These are phyloP conservation scores for Aspergillus homomorphus DNA, from an alignment of 495 filamentous ascomycete genomes.

Conservation along the genomic window DNA sequence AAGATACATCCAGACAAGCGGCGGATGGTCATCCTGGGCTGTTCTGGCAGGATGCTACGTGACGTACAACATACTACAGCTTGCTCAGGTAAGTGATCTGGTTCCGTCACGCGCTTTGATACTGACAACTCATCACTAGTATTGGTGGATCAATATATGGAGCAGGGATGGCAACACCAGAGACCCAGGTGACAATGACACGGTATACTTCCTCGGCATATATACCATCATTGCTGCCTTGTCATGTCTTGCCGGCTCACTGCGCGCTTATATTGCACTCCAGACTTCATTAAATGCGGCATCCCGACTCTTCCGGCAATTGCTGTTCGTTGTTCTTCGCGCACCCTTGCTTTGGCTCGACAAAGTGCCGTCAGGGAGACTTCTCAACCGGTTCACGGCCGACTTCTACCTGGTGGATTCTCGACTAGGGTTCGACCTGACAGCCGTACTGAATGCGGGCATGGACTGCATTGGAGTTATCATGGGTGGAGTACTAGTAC, in stretches of 20 bases:
- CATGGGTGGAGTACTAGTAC: slow-evolving; percentile 19
- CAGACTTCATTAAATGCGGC: slow-evolving; percentile 54
- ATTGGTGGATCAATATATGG: slow-evolving; percentile 5
- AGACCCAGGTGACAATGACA: neutral
- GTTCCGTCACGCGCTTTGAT: neutral
- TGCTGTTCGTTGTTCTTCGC: slow-evolving; percentile 59
- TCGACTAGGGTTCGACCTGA: slow-evolving; percentile 52
- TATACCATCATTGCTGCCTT: slow-evolving; percentile 36
- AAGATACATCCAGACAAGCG: slow-evolving; percentile 3
- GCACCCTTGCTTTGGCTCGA: slow-evolving; percentile 69
- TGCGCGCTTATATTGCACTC: slow-evolving; percentile 54
- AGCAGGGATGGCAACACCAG: neutral
- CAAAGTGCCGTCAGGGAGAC: slow-evolving; percentile 66
- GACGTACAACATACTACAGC: neutral
- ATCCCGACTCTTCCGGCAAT: slow-evolving; percentile 52
- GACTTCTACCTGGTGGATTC: slow-evolving; percentile 67
- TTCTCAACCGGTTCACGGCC: slow-evolving; percentile 68
- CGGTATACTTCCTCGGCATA: slow-evolving; percentile 28
- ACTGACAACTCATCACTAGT: neutral
- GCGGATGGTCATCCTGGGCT: slow-evolving; percentile 6
- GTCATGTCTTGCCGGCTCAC: slow-evolving; percentile 51
- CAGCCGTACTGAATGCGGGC: slow-evolving; percentile 48
- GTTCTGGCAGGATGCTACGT: slow-evolving; percentile 1
- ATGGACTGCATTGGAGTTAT: slow-evolving; percentile 16
- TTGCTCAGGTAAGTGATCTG: slow-evolving; percentile 1